Conservation (phyloP, 345 rosid species). For the Pugionium dolabratum region DNA sequence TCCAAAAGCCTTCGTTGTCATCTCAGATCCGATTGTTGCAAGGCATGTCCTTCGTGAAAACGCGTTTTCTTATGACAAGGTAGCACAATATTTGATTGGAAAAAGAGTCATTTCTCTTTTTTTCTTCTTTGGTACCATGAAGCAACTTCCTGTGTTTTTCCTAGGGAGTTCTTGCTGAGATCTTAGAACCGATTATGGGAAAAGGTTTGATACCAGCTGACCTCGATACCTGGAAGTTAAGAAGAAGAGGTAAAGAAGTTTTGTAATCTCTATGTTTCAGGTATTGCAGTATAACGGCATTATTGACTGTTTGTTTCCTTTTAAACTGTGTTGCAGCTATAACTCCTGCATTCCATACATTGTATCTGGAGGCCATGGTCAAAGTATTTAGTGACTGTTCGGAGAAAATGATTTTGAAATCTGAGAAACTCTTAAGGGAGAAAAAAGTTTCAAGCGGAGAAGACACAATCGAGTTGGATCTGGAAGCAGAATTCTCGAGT, state of each 20-base stretch:
- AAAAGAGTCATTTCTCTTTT: background rate
- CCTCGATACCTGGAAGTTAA: slow-evolving; percentile 86
- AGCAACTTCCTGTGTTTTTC: slow-evolving; percentile 22
- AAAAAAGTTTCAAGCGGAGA: slow-evolving; percentile 46
- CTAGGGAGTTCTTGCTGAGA: slow-evolving; percentile 97
- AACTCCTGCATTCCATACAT: slow-evolving; percentile 87
- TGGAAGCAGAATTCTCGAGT: slow-evolving; percentile 94
- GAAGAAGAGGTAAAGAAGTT: slow-evolving; percentile 76
- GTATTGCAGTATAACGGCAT: background rate
- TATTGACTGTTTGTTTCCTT: slow-evolving; percentile 1
- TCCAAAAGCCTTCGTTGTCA: slow-evolving; percentile 94
- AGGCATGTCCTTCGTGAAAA: slow-evolving; percentile 85
- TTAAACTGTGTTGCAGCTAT: slow-evolving; percentile 53
- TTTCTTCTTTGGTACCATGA: background rate
- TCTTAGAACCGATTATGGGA: slow-evolving; percentile 96
- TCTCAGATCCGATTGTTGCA: slow-evolving; percentile 88
- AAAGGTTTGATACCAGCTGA: slow-evolving; percentile 98
- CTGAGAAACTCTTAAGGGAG: slow-evolving; percentile 61
- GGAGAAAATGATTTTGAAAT: slow-evolving; percentile 64
- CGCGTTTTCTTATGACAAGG: slow-evolving; percentile 93
- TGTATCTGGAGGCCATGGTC: slow-evolving; percentile 90
- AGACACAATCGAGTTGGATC: slow-evolving; percentile 64
- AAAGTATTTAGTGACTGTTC: slow-evolving; percentile 75
- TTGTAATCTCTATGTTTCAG: slow-evolving; percentile 1
- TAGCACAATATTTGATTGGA: background rate